Evolutionary conservation across 257 asterid genomes (phyloP).

Genomic region (Oldenlandia corymbosa): DNA sequence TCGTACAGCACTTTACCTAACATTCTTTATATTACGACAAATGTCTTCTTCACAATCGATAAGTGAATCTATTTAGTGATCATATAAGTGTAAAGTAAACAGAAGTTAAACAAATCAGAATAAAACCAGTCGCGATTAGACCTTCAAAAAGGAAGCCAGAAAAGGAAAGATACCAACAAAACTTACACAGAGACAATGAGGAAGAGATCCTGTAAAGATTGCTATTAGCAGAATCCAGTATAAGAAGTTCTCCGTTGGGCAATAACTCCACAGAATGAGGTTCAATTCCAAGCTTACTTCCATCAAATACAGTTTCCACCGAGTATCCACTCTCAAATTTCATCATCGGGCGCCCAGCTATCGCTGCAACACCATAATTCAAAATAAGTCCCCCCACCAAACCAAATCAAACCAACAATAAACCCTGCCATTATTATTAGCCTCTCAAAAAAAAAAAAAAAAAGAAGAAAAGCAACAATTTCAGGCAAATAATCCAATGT

Average conservation of each 20-base stretch:
- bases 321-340: conserved; percentile 86
- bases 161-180: background rate
- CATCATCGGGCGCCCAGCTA: conserved; percentile 81
- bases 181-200: conserved; percentile 72
- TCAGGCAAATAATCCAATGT: conserved; percentile 19
- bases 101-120: background rate
- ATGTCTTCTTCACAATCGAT: no score
- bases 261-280: conserved; percentile 64
- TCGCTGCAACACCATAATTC: conserved; percentile 38
- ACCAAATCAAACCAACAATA: background rate
- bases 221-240: conserved; percentile 81
- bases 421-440: conserved; percentile 4
- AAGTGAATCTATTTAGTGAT: no score
- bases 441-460: background rate
- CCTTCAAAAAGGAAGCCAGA: no score
- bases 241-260: conserved; percentile 82
- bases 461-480: background rate
- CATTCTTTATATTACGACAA: no score
- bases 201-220: conserved; percentile 83
- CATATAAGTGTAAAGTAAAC: no score
- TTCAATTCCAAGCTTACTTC: conserved; percentile 94
- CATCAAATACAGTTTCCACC: conserved; percentile 93
- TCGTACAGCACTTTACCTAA: no score
- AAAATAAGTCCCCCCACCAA: conserved; percentile 6
- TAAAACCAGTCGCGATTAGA: no score